Evolutionary conservation across 495 filamentous ascomycete genomes (phyloP).

Genomic region (Penicillium turbatum): DNA sequence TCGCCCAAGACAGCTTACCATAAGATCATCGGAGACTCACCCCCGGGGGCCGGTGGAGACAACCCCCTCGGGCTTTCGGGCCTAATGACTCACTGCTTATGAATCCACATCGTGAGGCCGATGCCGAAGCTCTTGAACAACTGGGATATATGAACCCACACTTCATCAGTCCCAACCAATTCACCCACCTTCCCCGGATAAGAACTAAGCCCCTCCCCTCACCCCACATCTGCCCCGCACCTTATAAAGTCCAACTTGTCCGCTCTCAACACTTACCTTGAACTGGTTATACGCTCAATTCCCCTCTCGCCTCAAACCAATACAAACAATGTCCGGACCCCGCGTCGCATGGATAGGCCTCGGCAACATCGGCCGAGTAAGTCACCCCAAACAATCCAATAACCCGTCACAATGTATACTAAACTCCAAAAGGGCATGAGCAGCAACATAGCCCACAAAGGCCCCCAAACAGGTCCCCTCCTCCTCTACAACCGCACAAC

Average conservation of each 20-base stretch:
- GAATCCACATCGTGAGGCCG: too few relatives aligned
- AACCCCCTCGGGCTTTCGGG: too few relatives aligned
- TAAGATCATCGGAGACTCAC: too few relatives aligned
- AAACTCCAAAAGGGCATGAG: conserved; percentile 65
- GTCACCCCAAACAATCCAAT: conserved; percentile 21
- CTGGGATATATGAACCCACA: too few relatives aligned
- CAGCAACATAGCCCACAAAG: conserved; percentile 78
- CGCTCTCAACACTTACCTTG: not conserved
- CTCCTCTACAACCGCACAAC: conserved; percentile 77
- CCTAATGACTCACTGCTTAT: too few relatives aligned
- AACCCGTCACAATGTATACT: conserved; percentile 14
- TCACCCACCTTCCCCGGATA: conserved; percentile 9
- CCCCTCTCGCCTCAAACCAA: not conserved
- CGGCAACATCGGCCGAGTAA: conserved; percentile 86
- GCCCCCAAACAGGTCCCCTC: conserved; percentile 60
- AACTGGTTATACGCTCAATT: not conserved
- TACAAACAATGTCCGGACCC: conserved; percentile 17
- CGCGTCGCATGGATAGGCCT: conserved; percentile 72
- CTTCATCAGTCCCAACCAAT: too few relatives aligned
- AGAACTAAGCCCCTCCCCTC: conserved; percentile 13
- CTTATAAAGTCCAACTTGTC: not conserved
- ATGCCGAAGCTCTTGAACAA: too few relatives aligned
- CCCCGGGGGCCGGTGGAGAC: too few relatives aligned
- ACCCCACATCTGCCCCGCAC: conserved; percentile 25
- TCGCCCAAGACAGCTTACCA: too few relatives aligned